Conservation (phyloP, 352 stramenopile species). For the Phytophthora palmivora region DNA sequence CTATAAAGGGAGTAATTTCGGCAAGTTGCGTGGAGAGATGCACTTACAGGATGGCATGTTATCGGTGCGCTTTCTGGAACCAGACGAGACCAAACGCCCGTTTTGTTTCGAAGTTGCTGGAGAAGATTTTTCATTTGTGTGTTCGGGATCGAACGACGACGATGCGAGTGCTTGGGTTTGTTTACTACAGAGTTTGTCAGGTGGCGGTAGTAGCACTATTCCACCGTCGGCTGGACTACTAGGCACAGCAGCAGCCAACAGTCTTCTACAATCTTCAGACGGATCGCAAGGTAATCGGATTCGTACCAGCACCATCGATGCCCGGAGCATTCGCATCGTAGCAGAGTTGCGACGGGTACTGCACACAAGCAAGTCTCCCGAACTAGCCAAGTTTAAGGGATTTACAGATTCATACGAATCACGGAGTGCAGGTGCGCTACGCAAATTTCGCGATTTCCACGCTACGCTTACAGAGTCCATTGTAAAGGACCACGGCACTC, state of each 20-base stretch:
- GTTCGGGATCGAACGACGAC: constrained; percentile 82
- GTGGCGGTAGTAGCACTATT: constrained; percentile 45
- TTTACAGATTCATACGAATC: constrained; percentile 73
- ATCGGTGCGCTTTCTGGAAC: constrained; percentile 79
- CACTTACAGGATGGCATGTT: constrained; percentile 72
- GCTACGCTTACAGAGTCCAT: constrained; percentile 64
- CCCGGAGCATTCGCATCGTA: constrained; percentile 84
- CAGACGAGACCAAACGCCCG: constrained; percentile 77
- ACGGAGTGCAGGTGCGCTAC: constrained; percentile 47
- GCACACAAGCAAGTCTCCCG: constrained; percentile 79
- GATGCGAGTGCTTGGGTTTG: constrained; percentile 89
- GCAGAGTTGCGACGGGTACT: constrained; percentile 78
- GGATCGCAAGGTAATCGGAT: constrained; percentile 29
- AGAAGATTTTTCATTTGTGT: constrained; percentile 78
- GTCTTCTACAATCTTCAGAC: constrained; percentile 47
- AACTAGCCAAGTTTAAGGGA: constrained; percentile 70
- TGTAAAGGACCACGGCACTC: constrained; percentile 63
- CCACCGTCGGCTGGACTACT: constrained; percentile 41
- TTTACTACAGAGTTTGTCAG: constrained; percentile 76
- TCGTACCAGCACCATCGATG: constrained; percentile 55
- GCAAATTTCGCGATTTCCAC: constrained; percentile 73
- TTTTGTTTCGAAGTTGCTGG: constrained; percentile 87
- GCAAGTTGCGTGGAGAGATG: constrained; percentile 81
- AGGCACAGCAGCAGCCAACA: constrained; percentile 42
- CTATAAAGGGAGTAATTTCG: constrained; percentile 88